Evolutionary conservation across 441 rosid genomes (phyloP).

Genomic region (Jatropha podagrica): DNA sequence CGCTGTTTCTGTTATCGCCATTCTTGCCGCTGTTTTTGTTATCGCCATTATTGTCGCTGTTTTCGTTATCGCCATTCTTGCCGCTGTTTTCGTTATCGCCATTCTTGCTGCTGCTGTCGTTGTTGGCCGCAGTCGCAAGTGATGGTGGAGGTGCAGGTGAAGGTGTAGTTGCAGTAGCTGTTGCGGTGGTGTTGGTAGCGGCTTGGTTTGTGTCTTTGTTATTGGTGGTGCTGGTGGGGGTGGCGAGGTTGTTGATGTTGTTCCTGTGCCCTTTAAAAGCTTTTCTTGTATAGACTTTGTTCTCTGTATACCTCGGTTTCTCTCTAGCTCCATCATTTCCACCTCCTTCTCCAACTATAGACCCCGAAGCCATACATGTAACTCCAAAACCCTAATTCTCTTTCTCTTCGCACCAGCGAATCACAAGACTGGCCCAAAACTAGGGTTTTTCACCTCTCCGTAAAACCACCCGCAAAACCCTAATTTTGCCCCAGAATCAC

Average conservation of each 20-base stretch:
- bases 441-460: slow-evolving; percentile 31
- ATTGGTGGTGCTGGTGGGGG: slow-evolving; percentile 8
- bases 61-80: neutral
- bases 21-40: neutral
- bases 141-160: neutral
- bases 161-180: neutral
- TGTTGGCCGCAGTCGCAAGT: no score
- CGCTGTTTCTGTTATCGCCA: neutral
- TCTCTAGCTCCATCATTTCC: slow-evolving; percentile 57
- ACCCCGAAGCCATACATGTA: slow-evolving; percentile 95
- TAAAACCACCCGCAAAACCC: slow-evolving; percentile 39
- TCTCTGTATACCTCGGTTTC: slow-evolving; percentile 56
- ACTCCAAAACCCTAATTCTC: slow-evolving; percentile 54
- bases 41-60: neutral
- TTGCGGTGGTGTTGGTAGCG: neutral
- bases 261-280: slow-evolving; percentile 54
- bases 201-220: neutral
- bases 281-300: slow-evolving; percentile 80
- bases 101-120: neutral
- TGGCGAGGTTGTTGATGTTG: slow-evolving; percentile 22
- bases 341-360: slow-evolving; percentile 59
- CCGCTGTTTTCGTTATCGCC: neutral
- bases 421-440: neutral
- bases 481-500: slow-evolving; percentile 32
- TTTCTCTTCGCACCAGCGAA: slow-evolving; percentile 15